Conservation (phyloP, 2,329 filamentous ascomycete species). For the Cladosporium austrohemisphaericum region DNA sequence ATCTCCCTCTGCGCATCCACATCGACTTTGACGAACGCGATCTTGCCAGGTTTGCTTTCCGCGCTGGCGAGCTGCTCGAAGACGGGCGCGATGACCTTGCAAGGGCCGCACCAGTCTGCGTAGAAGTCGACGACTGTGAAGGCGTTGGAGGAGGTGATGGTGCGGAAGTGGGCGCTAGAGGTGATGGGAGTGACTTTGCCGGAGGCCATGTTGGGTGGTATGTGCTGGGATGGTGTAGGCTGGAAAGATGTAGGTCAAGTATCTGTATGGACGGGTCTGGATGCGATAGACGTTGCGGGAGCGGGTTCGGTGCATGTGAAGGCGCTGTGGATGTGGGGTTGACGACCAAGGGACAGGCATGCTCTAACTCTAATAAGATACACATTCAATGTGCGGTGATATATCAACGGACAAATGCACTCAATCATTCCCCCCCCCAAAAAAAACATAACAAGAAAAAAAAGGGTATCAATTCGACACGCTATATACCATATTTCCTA, state of each 20-base stretch:
- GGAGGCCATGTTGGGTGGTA: constrained; percentile 20
- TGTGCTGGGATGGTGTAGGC: background rate
- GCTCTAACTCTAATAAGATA: no score
- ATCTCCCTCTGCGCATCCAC: constrained; percentile 52
- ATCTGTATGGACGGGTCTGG: background rate
- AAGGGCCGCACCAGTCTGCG: constrained; percentile 53
- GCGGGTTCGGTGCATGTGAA: no score
- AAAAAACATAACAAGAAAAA: background rate
- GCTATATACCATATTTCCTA: constrained; percentile 8
- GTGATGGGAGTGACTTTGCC: constrained; percentile 31
- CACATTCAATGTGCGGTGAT: background rate
- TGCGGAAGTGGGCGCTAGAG: constrained; percentile 31
- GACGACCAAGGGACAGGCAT: no score
- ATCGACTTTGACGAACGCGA: constrained; percentile 54
- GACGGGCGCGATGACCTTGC: constrained; percentile 52
- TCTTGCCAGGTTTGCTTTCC: constrained; percentile 43
- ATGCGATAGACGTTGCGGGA: background rate
- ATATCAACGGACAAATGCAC: background rate
- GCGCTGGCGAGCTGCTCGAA: constrained; percentile 50
- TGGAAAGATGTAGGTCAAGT: background rate
- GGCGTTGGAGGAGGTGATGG: constrained; percentile 29
- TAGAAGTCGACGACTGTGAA: constrained; percentile 36
- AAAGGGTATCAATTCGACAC: constrained; percentile 15
- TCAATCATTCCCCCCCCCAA: no score
- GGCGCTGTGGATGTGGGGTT: no score